phyloP scores from a whole-genome alignment of 192 early-diverging fungal species.

The Haplosporangium gracile region DNA sequence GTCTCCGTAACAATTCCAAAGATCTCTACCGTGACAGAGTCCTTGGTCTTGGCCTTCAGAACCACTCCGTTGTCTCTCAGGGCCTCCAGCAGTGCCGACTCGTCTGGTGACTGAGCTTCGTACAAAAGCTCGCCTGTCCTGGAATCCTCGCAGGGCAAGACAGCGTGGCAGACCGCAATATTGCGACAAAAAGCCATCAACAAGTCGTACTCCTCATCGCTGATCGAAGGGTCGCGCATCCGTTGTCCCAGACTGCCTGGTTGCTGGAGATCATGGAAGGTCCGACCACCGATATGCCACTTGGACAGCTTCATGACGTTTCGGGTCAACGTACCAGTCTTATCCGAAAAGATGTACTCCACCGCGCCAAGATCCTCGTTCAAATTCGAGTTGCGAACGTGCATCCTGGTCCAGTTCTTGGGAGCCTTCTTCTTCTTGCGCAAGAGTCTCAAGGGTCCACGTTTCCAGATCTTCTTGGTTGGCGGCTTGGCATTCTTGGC shows the following conservation, averaged over 20 bases:
- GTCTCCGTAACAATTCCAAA: constrained; percentile 66
- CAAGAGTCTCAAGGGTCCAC: constrained; percentile 10
- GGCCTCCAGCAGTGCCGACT: constrained; percentile 86
- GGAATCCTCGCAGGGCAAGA: constrained; percentile 85
- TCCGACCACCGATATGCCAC: constrained; percentile 86
- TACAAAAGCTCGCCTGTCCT: constrained; percentile 81
- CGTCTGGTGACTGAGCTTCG: constrained; percentile 96
- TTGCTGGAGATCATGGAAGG: constrained; percentile 64
- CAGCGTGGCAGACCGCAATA: constrained; percentile 93
- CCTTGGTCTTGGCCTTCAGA: constrained; percentile 68
- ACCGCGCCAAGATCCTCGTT: constrained; percentile 96
- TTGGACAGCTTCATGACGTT: constrained; percentile 80
- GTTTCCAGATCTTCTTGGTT: constrained; percentile 39
- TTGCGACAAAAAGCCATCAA: constrained; percentile 62
- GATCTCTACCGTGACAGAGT: constrained; percentile 68
- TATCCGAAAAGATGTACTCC: constrained; percentile 93
- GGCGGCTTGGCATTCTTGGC: constrained; percentile 16
- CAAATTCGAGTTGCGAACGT: constrained; percentile 65
- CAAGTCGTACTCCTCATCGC: constrained; percentile 62
- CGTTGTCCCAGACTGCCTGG: constrained; percentile 41
- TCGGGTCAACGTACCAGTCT: constrained; percentile 78
- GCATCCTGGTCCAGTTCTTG: constrained; percentile 57
- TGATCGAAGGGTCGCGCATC: constrained; percentile 55
- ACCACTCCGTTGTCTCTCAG: constrained; percentile 58
- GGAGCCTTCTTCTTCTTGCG: constrained; percentile 43